These are phyloP conservation scores for Stenocarpella maydis DNA, from an alignment of 2,329 filamentous ascomycete genomes.

Conservation along the genomic window DNA sequence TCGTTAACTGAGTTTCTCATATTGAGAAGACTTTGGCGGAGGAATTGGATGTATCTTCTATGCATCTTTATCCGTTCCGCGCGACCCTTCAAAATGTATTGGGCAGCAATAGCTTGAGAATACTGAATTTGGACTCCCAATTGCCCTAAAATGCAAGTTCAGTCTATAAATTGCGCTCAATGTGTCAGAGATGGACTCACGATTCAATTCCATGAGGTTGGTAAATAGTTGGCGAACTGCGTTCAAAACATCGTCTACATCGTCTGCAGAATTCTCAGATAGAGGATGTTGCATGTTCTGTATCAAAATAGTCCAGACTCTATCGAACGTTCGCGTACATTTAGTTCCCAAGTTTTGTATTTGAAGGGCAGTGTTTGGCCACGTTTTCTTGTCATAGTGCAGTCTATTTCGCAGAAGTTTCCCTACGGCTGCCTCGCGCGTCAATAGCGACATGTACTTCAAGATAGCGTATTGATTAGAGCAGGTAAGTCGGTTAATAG, in stretches of 20 bases:
- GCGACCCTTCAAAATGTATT: not conserved
- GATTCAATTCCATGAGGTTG: not conserved
- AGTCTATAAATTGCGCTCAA: not conserved
- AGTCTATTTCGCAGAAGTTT: not conserved
- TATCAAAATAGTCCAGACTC: not conserved
- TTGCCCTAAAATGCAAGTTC: not conserved
- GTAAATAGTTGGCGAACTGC: not conserved
- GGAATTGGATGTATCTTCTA: not conserved
- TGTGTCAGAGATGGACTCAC: not conserved
- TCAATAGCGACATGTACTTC: not conserved
- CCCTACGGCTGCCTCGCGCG: not conserved
- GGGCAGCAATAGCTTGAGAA: not conserved
- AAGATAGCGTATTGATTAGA: not conserved
- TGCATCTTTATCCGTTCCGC: not conserved
- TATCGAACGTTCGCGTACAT: not conserved
- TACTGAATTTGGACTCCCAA: not conserved
- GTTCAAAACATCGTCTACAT: not conserved
- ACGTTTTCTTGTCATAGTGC: slow-evolving; percentile 4
- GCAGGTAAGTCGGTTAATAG: not conserved
- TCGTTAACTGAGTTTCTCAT: not conserved
- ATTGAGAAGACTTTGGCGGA: not conserved
- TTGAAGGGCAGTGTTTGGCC: not conserved
- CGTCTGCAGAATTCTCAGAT: not conserved
- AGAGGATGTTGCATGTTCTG: not conserved
- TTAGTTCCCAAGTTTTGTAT: not conserved